phyloP scores from a whole-genome alignment of 176 grass and related monocot species.

The Pontederia crassipes region DNA sequence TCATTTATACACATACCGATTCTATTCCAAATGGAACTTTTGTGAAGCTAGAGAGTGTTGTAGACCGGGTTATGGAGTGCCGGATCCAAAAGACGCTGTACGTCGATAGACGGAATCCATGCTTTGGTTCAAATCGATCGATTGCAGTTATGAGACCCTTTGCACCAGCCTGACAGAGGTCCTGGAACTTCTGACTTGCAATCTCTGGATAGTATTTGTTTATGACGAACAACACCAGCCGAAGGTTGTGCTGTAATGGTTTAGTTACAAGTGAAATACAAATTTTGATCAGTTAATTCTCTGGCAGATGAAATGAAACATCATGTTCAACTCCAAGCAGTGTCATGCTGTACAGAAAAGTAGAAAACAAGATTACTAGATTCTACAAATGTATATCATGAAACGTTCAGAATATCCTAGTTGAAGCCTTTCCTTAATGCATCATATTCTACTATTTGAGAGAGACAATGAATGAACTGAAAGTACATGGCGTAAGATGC shows the following conservation, averaged over 20 bases:
- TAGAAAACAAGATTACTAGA: too few relatives aligned
- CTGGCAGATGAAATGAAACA: too few relatives aligned
- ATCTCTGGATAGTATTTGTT: conserved; percentile 82
- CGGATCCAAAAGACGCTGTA: conserved; percentile 90
- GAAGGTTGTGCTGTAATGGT: conserved; percentile 64
- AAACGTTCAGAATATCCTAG: too few relatives aligned
- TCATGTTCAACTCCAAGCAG: too few relatives aligned
- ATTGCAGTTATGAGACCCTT: conserved; percentile 74
- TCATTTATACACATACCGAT: conserved; percentile 34
- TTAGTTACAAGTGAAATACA: not conserved
- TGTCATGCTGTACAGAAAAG: not conserved
- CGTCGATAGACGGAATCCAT: conserved; percentile 71
- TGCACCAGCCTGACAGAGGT: conserved; percentile 74
- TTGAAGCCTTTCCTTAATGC: too few relatives aligned
- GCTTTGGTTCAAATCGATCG: conserved; percentile 72
- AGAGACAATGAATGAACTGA: too few relatives aligned
- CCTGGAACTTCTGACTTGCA: conserved; percentile 50
- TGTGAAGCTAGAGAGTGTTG: conserved; percentile 73
- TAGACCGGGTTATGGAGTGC: conserved; percentile 60
- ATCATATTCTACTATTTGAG: too few relatives aligned
- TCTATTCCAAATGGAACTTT: conserved; percentile 72
- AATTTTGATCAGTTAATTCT: too few relatives aligned
- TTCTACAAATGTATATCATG: too few relatives aligned
- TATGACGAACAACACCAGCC: conserved; percentile 65
- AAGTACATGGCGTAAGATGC: too few relatives aligned